Conservation (phyloP, 768 basidiomycete genomes). For the Leccinum obscurum region DNA sequence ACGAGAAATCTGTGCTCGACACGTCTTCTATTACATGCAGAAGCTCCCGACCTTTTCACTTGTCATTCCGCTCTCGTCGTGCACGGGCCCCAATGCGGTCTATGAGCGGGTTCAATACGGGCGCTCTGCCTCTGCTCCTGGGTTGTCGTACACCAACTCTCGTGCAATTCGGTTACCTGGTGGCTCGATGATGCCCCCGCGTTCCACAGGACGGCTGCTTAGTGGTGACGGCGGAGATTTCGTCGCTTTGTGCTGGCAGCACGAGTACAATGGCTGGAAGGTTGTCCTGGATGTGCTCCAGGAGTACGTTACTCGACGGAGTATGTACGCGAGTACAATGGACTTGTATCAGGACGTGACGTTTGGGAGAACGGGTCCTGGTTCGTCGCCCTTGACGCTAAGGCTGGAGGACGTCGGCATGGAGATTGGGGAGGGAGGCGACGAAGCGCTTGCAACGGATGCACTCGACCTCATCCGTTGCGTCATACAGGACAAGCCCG, state of each 20-base stretch:
- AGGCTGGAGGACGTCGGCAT: slow-evolving; percentile 70
- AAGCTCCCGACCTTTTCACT: slow-evolving; percentile 74
- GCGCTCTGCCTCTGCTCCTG: slow-evolving; percentile 44
- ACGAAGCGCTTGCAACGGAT: slow-evolving; percentile 67
- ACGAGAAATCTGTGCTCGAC: slow-evolving; percentile 58
- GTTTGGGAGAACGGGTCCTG: slow-evolving; percentile 46
- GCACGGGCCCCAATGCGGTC: slow-evolving; percentile 65
- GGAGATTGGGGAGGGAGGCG: slow-evolving; percentile 60
- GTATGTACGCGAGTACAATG: slow-evolving; percentile 42
- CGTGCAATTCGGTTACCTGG: slow-evolving; percentile 75
- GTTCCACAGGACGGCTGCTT: slow-evolving; percentile 67
- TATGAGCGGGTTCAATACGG: slow-evolving; percentile 69
- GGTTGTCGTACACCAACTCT: slow-evolving; percentile 62
- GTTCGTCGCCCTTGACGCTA: slow-evolving; percentile 42
- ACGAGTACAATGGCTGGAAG: slow-evolving; percentile 84
- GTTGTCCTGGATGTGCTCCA: slow-evolving; percentile 78
- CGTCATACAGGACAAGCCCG: slow-evolving; percentile 69
- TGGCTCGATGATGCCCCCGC: slow-evolving; percentile 69
- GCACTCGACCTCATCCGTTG: slow-evolving; percentile 79
- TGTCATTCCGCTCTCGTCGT: slow-evolving; percentile 61
- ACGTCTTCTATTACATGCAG: slow-evolving; percentile 77
- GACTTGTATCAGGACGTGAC: slow-evolving; percentile 52
- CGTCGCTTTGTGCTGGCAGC: slow-evolving; percentile 76
- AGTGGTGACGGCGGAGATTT: slow-evolving; percentile 67
- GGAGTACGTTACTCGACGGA: slow-evolving; percentile 65